Conservation (phyloP, 331 rosid genomes). For the Saraca asoca region DNA sequence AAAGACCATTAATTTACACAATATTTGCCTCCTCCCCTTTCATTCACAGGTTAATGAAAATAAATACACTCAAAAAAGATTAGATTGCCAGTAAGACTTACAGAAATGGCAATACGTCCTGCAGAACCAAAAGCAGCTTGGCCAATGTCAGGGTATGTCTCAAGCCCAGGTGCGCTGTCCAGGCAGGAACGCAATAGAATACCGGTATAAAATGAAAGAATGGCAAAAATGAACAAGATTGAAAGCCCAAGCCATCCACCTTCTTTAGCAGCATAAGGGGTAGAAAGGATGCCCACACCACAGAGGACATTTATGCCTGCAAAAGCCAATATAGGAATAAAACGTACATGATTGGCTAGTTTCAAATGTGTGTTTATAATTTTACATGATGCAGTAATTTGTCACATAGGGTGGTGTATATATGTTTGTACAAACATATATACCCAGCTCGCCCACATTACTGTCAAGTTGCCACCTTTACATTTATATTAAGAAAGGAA, state of each 20-base stretch:
- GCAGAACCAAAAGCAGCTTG: conserved; percentile 88
- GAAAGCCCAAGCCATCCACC: conserved; percentile 93
- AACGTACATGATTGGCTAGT: not conserved
- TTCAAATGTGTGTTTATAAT: conserved; percentile 28
- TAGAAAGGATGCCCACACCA: conserved; percentile 93
- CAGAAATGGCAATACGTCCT: conserved; percentile 84
- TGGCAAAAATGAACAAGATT: conserved; percentile 60
- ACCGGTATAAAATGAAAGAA: conserved; percentile 83
- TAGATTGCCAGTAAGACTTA: conserved; percentile 40
- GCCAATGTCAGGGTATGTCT: conserved; percentile 98
- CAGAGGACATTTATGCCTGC: conserved; percentile 90
- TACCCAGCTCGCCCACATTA: not conserved
- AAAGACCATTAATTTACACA: conserved; percentile 14
- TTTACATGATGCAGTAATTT: not conserved
- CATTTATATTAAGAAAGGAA: not conserved
- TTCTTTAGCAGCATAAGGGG: conserved; percentile 82
- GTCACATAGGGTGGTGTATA: not conserved
- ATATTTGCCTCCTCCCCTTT: not conserved
- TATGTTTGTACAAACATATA: conserved; percentile 1
- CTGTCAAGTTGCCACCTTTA: conserved; percentile 27
- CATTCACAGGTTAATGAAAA: not conserved
- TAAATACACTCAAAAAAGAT: not conserved
- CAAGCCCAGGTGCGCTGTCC: conserved; percentile 92
- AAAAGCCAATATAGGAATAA: conserved; percentile 28
- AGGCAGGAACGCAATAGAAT: conserved; percentile 76